These are phyloP conservation scores for Amanita pallidorosea DNA, from an alignment of 768 basidiomycete genomes.

Conservation along the genomic window DNA sequence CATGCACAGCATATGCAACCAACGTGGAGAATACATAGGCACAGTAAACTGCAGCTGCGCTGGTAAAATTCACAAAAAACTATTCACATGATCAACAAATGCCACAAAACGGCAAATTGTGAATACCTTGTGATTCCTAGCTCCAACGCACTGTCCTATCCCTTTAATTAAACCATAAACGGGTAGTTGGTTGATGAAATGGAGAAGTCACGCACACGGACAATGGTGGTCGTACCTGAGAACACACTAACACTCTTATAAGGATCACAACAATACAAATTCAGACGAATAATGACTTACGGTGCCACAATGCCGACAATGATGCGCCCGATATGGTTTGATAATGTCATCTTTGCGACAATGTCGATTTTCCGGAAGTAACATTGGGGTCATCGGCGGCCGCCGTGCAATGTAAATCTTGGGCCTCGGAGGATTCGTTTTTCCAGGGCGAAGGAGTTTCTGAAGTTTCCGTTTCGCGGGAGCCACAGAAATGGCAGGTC, in stretches of 20 bases:
- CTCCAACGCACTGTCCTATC: conserved; percentile 94
- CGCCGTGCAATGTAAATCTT: conserved; percentile 18
- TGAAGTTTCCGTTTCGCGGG: not conserved
- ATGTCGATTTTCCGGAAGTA: conserved; percentile 58
- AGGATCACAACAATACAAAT: conserved; percentile 11
- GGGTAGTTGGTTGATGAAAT: not conserved
- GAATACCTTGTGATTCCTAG: conserved; percentile 75
- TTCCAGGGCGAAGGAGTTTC: not conserved
- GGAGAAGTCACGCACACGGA: conserved; percentile 47
- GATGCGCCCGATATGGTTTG: conserved; percentile 70
- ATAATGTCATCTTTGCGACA: conserved; percentile 52
- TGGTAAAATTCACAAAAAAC: conserved; percentile 80
- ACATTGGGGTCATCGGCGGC: conserved; percentile 27
- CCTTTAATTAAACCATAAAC: conserved; percentile 26
- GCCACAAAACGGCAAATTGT: not conserved
- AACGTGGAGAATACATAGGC: conserved; percentile 55
- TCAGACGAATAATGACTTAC: conserved; percentile 21
- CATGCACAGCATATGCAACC: conserved; percentile 37
- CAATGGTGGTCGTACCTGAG: conserved; percentile 86
- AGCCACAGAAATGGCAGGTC: not conserved
- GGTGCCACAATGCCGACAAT: conserved; percentile 76
- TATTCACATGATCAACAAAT: conserved; percentile 15
- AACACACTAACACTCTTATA: conserved; percentile 42
- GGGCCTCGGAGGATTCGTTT: conserved; percentile 1
- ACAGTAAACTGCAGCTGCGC: conserved; percentile 50